Conservation (phyloP, 768 basidiomycete species). For the Tulasnella sp. region DNA sequence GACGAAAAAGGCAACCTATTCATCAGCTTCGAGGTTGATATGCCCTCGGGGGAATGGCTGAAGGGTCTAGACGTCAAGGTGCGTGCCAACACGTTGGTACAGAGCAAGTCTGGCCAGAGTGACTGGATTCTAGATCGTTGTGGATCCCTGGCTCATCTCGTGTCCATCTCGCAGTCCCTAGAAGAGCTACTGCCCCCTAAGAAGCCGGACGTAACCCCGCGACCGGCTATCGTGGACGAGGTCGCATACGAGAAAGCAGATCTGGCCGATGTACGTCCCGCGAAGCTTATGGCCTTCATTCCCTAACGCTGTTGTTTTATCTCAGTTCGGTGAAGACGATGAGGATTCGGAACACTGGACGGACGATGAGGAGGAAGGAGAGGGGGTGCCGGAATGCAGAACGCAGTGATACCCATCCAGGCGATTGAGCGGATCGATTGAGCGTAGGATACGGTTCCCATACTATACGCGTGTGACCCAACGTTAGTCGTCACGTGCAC, state of each 20-base stretch:
- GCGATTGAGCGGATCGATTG: no score
- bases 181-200: constrained; percentile 61
- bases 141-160: neutral
- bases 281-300: constrained; percentile 62
- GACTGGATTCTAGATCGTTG: neutral
- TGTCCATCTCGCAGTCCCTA: constrained; percentile 37
- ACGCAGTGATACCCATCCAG: constrained; percentile 5
- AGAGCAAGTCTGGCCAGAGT: neutral
- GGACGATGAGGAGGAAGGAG: constrained; percentile 21
- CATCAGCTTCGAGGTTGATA: constrained; percentile 73
- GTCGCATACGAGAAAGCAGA: constrained; percentile 62
- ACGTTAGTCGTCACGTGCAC: no score
- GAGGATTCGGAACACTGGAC: constrained; percentile 52
- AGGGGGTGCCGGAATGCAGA: constrained; percentile 13
- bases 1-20: constrained; percentile 44
- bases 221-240: constrained; percentile 57
- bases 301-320: constrained; percentile 34
- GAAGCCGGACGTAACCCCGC: constrained; percentile 57
- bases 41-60: constrained; percentile 75
- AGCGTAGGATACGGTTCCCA: no score
- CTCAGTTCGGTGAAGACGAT: constrained; percentile 39
- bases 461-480: no score
- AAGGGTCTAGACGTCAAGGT: constrained; percentile 50
- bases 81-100: constrained; percentile 14
- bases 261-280: constrained; percentile 55